These are phyloP conservation scores for Acanthamoeba culbertsoni DNA, from an alignment of 208 protist genomes.

Conservation along the genomic window DNA sequence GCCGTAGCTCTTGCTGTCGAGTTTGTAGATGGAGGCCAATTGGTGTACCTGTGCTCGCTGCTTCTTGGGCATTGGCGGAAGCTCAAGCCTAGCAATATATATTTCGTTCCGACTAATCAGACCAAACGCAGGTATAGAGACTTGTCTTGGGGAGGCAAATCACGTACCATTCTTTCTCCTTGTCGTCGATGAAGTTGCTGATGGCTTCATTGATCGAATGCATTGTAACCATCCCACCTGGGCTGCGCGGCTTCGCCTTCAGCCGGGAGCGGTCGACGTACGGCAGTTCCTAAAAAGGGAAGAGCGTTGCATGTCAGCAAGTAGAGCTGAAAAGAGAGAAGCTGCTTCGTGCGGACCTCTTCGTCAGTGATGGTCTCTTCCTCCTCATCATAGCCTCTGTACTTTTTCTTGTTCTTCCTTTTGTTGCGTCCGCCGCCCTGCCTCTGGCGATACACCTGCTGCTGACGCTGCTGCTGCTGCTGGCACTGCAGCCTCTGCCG, in stretches of 20 bases:
- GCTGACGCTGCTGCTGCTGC: neutral
- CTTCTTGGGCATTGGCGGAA: slow-evolving; percentile 7
- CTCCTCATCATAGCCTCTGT: neutral
- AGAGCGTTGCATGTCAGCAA: neutral
- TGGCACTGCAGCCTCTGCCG: neutral
- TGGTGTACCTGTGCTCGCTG: slow-evolving; percentile 1
- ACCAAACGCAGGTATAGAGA: no score
- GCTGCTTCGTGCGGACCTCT: neutral
- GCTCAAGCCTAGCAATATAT: neutral
- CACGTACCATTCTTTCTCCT: slow-evolving; percentile 1
- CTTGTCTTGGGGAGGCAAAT: neutral
- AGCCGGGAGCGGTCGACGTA: neutral
- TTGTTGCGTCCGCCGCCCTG: neutral
- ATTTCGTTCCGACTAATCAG: no score
- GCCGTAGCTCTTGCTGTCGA: slow-evolving; percentile 14
- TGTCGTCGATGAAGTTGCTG: neutral
- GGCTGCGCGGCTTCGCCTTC: neutral
- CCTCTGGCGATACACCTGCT: neutral
- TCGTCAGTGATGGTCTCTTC: slow-evolving; percentile 6
- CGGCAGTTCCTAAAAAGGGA: neutral
- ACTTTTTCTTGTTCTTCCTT: neutral
- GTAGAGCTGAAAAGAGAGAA: neutral
- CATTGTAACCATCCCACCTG: neutral
- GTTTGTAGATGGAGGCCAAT: neutral
- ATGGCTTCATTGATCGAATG: neutral